Conservation (phyloP, 2,329 filamentous ascomycete genomes). For the Paraconiothyrium sp. region DNA sequence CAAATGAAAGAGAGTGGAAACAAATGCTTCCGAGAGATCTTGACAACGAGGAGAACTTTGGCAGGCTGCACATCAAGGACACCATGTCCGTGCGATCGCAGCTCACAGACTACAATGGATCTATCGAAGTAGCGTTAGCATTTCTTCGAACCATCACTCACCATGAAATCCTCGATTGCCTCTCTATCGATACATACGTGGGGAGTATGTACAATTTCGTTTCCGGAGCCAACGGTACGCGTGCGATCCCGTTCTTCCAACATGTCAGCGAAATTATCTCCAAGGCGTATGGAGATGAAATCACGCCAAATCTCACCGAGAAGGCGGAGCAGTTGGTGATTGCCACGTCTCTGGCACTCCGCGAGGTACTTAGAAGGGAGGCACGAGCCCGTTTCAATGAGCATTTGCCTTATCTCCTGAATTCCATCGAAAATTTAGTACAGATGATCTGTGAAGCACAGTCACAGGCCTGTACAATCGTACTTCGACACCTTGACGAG, state of each 20-base stretch:
- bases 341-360: slow-evolving; percentile 20
- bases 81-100: slow-evolving; percentile 28
- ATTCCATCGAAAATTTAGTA: slow-evolving; percentile 20
- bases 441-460: slow-evolving; percentile 11
- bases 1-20: slow-evolving; percentile 41
- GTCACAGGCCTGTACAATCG: slow-evolving; percentile 6
- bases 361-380: background rate
- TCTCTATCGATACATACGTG: slow-evolving; percentile 48
- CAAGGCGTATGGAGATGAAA: background rate
- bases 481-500: slow-evolving; percentile 16
- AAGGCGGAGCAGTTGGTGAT: slow-evolving; percentile 19
- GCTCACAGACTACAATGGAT: slow-evolving; percentile 10
- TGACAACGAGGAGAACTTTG: slow-evolving; percentile 35
- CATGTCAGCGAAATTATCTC: slow-evolving; percentile 29
- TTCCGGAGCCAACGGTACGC: slow-evolving; percentile 40
- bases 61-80: slow-evolving; percentile 39
- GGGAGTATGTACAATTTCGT: slow-evolving; percentile 49
- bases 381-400: slow-evolving; percentile 30
- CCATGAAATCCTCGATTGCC: slow-evolving; percentile 42
- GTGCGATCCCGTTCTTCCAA: slow-evolving; percentile 45
- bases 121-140: slow-evolving; percentile 16
- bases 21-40: slow-evolving; percentile 46
- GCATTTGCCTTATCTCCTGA: slow-evolving; percentile 10
- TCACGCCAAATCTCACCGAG: background rate
- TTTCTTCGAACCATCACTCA: slow-evolving; percentile 48